Evolutionary conservation across 2,329 filamentous ascomycete genomes (phyloP).

Genomic region (Tolypocladium cylindrosporum): DNA sequence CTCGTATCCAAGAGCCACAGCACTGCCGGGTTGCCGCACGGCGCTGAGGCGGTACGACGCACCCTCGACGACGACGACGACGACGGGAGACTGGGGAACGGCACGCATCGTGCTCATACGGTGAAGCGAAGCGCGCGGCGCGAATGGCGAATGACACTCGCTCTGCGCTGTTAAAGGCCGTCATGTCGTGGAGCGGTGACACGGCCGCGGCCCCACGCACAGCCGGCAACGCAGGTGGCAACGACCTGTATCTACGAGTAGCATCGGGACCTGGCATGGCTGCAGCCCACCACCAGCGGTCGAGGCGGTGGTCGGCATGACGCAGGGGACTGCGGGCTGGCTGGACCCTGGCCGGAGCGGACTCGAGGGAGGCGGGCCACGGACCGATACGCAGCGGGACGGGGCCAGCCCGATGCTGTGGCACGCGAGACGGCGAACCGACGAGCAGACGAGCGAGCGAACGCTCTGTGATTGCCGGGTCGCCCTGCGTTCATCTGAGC

Average conservation of each 20-base stretch:
- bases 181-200: background rate
- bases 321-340: background rate
- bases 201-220: background rate
- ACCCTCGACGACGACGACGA: background rate
- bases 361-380: background rate
- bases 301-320: background rate
- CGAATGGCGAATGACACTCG: background rate
- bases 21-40: background rate
- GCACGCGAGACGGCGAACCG: background rate
- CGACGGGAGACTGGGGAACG: background rate
- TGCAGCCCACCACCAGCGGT: background rate
- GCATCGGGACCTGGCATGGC: background rate
- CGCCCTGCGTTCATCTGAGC: background rate
- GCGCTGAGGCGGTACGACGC: background rate
- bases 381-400: background rate
- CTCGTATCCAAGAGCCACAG: background rate
- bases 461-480: background rate
- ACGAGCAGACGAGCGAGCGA: background rate
- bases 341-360: background rate
- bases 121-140: background rate
- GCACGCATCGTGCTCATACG: background rate
- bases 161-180: background rate
- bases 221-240: background rate
- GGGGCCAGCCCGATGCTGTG: background rate
- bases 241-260: background rate